A percentile compares a stretch with the other conserved stretches of the same genome.
These are phyloP conservation scores for Westerdykella ornata DNA, from an alignment of 2,329 filamentous ascomycete species.

Conservation along the genomic window DNA sequence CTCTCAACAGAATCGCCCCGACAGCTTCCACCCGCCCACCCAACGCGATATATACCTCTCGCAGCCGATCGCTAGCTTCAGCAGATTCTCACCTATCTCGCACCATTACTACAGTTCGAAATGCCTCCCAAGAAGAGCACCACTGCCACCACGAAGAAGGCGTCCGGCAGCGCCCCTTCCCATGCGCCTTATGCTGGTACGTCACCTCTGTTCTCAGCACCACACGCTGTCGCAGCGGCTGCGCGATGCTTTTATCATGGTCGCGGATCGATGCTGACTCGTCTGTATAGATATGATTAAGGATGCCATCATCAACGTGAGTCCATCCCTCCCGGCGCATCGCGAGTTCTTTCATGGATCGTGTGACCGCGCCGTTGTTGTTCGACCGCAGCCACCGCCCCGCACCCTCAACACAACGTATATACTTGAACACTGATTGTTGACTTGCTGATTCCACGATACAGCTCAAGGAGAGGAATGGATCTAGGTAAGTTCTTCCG, in stretches of 20 bases:
- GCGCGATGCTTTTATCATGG: conserved; percentile 35
- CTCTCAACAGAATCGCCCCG: neutral
- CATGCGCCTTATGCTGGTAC: conserved; percentile 63
- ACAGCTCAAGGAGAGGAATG: conserved; percentile 64
- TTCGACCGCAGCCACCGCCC: conserved; percentile 27
- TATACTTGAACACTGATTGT: conserved; percentile 25
- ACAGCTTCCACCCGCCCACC: conserved; percentile 6
- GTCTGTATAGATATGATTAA: conserved; percentile 61
- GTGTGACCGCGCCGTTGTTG: conserved; percentile 31
- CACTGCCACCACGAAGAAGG: conserved; percentile 51
- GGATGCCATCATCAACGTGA: conserved; percentile 63
- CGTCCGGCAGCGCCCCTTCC: conserved; percentile 46
- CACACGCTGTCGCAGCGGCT: conserved; percentile 42
- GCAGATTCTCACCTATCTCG: conserved; percentile 18
- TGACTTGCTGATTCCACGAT: conserved; percentile 43
- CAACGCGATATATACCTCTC: conserved; percentile 15
- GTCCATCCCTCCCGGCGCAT: conserved; percentile 50
- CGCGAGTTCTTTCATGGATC: conserved; percentile 31
- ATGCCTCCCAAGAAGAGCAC: conserved; percentile 63
- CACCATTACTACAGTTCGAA: conserved; percentile 21
- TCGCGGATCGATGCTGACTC: conserved; percentile 53
- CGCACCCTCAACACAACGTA: conserved; percentile 7
- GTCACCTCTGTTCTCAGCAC: conserved; percentile 40
- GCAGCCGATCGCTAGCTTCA: conserved; percentile 31
- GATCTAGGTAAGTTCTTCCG: conserved; percentile 55